Percentiles rank a stretch among this genome's conserved stretches.
Conservation (phyloP, 73 alveolate species). For the Durusdinium trenchii region DNA sequence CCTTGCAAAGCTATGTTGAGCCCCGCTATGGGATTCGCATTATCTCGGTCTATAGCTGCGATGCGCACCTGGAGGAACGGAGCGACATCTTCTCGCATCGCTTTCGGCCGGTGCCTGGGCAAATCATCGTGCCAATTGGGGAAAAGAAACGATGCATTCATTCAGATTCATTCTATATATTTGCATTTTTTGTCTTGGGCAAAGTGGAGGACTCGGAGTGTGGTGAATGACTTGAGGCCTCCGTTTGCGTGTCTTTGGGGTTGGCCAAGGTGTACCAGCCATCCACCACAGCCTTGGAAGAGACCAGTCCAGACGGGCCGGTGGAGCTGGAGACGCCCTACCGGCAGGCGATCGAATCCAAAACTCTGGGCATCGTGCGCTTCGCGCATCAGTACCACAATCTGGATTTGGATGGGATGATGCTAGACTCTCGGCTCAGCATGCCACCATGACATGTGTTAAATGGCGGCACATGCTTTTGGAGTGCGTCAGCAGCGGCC, state of each 20-base stretch:
- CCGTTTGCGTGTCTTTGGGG: too few species aligned
- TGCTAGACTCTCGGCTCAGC: constrained; percentile 12
- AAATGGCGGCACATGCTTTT: neutral
- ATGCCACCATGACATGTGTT: neutral
- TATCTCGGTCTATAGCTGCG: constrained; percentile 39
- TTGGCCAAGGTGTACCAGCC: constrained; percentile 36
- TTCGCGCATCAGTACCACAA: constrained; percentile 68
- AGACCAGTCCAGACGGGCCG: neutral
- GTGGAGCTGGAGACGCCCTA: constrained; percentile 53
- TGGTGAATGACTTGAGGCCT: too few species aligned
- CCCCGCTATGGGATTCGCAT: constrained; percentile 78
- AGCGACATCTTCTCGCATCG: constrained; percentile 71
- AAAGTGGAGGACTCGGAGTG: too few species aligned
- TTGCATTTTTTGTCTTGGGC: too few species aligned
- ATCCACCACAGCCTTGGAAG: neutral
- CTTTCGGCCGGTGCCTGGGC: constrained; percentile 19
- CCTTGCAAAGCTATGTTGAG: constrained; percentile 67
- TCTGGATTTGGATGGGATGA: constrained; percentile 63
- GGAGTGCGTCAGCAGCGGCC: too few species aligned
- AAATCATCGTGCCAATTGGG: too few species aligned
- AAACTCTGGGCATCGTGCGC: constrained; percentile 87
- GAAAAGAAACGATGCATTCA: too few species aligned
- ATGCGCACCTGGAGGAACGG: constrained; percentile 70
- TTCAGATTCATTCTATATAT: too few species aligned
- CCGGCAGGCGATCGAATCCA: constrained; percentile 81